Base-by-base conservation (phyloP, 352 stramenopile species). In the Phytopythium helicoides region DNA sequence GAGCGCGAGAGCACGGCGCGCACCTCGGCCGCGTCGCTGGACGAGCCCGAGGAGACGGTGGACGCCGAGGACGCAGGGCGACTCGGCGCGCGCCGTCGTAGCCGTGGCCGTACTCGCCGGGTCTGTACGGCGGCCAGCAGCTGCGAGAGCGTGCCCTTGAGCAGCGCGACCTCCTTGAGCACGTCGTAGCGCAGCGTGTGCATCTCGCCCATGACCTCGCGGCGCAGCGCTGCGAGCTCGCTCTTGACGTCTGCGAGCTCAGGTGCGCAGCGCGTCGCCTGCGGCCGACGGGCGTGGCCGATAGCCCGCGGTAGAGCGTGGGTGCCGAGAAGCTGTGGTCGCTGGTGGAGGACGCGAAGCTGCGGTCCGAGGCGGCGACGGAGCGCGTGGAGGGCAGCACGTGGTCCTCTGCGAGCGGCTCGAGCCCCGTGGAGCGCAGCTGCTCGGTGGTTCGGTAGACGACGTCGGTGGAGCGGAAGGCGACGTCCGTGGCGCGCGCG, bases 131-230 rank as follows among this genome's bases (percentile, higher is more conserved):
- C 18, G 4, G 66, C 62, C 21, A 76, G 45, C 12, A 94, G 66
- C 54, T 88, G 71, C 26, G 76, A 52, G 59, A 94, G 81, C n/a
- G 77, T 73, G 25, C 84, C 80, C 36, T 89, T 86, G 42, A 94
- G 79, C 68, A 92, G 66, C 39, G 79, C 71, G 19, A 94, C 60
- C 54, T 94, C 84, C 59, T 94, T 94, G 38, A 94, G 68, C 47
- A 94, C 63, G 51, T 94, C 84, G 71, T 94, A 94, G 16, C 80
- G 77, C 28, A 76, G 89, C 22, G 81, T 60, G 56, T 92, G 84
- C 53, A 94, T 68, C 64, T 92, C 84, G 47, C 91, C 88, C 76
- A 94, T 89, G 52, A 94, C 71, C 52, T 94, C 81, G 37, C 79
- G 74, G 12, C 75, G 74, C 40, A 92, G 86, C 21, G 64, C 58